phyloP scores from a whole-genome alignment of 148 eudicot species.

The Rhododendron mucronatum region DNA sequence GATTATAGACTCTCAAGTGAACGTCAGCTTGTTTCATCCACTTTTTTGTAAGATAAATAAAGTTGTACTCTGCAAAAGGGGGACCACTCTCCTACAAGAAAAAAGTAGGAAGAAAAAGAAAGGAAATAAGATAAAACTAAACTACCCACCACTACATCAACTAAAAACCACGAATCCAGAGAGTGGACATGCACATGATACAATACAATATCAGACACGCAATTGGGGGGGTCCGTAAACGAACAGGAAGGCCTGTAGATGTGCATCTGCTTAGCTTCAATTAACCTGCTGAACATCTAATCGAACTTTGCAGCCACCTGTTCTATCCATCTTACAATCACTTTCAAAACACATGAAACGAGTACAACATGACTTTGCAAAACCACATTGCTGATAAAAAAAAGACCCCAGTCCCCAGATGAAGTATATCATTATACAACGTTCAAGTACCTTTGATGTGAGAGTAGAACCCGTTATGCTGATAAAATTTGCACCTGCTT shows the following conservation, averaged over 20 bases:
- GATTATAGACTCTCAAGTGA: background rate
- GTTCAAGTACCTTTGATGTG: conserved; percentile 72
- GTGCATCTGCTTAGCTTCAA: background rate
- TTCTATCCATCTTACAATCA: background rate
- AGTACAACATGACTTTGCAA: background rate
- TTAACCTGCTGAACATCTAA: background rate
- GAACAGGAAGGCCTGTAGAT: background rate
- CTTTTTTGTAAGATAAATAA: background rate
- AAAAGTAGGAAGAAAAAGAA: background rate
- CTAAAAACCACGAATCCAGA: background rate
- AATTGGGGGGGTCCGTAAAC: background rate
- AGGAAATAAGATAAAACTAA: background rate
- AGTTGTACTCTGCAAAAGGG: background rate
- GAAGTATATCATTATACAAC: background rate
- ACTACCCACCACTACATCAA: background rate
- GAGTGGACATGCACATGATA: background rate
- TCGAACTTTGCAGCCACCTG: background rate
- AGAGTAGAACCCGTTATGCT: conserved; percentile 93
- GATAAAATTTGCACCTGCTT: conserved; percentile 94
- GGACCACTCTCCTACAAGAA: background rate
- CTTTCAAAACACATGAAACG: background rate
- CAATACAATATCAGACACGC: background rate
- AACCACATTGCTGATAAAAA: background rate
- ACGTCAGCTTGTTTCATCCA: background rate
- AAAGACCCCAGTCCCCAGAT: background rate